Conservation (phyloP, 371 early-diverging fungal species). For the Mucor lusitanicus region DNA sequence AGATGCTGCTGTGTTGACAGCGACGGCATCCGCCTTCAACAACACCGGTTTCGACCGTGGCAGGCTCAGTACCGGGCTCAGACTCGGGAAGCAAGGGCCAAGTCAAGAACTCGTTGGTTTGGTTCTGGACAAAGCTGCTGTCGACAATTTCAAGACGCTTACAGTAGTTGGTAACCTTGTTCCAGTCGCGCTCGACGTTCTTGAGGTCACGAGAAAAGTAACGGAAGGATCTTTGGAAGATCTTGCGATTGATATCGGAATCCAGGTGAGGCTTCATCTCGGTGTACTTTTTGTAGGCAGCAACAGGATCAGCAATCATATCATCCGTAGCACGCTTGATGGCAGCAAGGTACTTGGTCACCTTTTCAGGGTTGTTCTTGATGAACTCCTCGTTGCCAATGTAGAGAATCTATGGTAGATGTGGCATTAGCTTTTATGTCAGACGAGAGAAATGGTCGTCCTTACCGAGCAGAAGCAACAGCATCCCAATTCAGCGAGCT, state of each 20-base stretch:
- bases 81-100: slow-evolving; percentile 47
- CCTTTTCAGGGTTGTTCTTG: slow-evolving; percentile 58
- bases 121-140: slow-evolving; percentile 58
- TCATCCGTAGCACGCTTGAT: slow-evolving; percentile 56
- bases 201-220: slow-evolving; percentile 63
- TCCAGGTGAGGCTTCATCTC: slow-evolving; percentile 66
- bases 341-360: slow-evolving; percentile 56
- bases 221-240: slow-evolving; percentile 65
- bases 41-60: slow-evolving; percentile 53
- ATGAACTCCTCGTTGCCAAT: slow-evolving; percentile 69
- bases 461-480: slow-evolving; percentile 71
- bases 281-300: slow-evolving; percentile 55
- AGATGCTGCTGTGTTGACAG: slow-evolving; percentile 13
- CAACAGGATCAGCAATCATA: slow-evolving; percentile 56
- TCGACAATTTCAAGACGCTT: slow-evolving; percentile 62
- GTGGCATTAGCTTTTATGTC: background rate
- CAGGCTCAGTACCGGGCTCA: slow-evolving; percentile 36
- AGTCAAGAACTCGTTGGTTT: slow-evolving; percentile 60
- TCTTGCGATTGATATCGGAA: slow-evolving; percentile 58
- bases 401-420: slow-evolving; percentile 49
- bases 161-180: slow-evolving; percentile 68
- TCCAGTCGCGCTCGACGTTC: slow-evolving; percentile 72
- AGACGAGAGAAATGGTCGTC: background rate
- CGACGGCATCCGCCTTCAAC: slow-evolving; percentile 21
- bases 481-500: slow-evolving; percentile 65